These are phyloP conservation scores for Phytophthora citrophthora DNA, from an alignment of 352 stramenopile species.

Conservation along the genomic window DNA sequence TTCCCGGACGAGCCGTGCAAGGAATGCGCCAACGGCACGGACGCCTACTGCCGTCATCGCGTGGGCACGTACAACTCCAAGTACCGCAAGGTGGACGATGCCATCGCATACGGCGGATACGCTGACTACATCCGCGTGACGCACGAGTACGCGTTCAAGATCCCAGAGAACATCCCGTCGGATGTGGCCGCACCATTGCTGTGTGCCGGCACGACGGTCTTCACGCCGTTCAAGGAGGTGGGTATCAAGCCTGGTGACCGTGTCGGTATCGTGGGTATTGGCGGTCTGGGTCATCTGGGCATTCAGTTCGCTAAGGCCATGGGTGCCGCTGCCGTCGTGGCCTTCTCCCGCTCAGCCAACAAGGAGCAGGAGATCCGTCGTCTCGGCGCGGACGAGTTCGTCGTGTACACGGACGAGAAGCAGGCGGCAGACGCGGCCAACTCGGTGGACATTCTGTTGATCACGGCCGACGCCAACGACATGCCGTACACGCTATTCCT, in stretches of 20 bases:
- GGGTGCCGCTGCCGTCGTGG: slow-evolving; percentile 56
- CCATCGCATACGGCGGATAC: slow-evolving; percentile 63
- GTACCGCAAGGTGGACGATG: slow-evolving; percentile 43
- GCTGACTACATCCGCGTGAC: slow-evolving; percentile 65
- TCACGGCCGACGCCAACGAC: slow-evolving; percentile 70
- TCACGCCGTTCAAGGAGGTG: slow-evolving; percentile 46
- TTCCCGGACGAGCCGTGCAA: slow-evolving; percentile 61
- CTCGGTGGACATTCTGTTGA: slow-evolving; percentile 71
- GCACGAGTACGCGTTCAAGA: slow-evolving; percentile 62
- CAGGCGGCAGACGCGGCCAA: slow-evolving; percentile 21
- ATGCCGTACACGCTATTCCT: slow-evolving; percentile 60
- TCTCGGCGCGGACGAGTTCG: slow-evolving; percentile 69
- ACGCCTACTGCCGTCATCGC: slow-evolving; percentile 66
- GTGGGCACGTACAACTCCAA: slow-evolving; percentile 59
- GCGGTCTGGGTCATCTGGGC: slow-evolving; percentile 84
- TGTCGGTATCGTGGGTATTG: slow-evolving; percentile 83
- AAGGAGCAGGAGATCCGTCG: slow-evolving; percentile 63
- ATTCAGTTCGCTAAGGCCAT: slow-evolving; percentile 84
- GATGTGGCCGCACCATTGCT: slow-evolving; percentile 16
- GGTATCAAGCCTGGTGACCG: slow-evolving; percentile 54
- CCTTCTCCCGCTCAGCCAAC: slow-evolving; percentile 64
- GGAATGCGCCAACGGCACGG: slow-evolving; percentile 53
- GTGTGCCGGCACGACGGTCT: slow-evolving; percentile 18
- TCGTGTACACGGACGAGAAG: slow-evolving; percentile 58
- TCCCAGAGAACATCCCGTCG: slow-evolving; percentile 26